A percentile compares a stretch with the other conserved stretches of the same genome.
phyloP scores from a whole-genome alignment of 495 filamentous ascomycete genomes.

The Elaphomyces granulatus region DNA sequence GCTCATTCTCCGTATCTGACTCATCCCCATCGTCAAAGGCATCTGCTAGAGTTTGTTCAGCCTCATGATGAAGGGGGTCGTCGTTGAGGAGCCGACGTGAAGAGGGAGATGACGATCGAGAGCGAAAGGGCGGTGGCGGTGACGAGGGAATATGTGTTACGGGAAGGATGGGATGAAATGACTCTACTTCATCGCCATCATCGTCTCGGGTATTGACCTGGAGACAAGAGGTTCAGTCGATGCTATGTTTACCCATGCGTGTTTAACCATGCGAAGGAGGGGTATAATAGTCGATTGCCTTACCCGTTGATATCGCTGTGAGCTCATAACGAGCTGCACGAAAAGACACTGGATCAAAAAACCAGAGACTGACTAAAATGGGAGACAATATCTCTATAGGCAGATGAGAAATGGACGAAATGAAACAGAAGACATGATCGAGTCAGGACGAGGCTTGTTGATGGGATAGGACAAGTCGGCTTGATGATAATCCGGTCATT shows the following conservation, averaged over 20 bases:
- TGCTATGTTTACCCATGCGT: too few relatives aligned
- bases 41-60: constrained; percentile 70
- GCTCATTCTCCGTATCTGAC: constrained; percentile 55
- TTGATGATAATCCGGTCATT: too few relatives aligned
- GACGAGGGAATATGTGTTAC: constrained; percentile 51
- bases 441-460: too few relatives aligned
- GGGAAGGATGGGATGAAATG: constrained; percentile 26
- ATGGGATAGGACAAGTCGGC: too few relatives aligned
- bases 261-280: too few relatives aligned
- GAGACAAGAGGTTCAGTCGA: background rate
- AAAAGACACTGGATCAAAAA: background rate
- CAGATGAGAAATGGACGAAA: background rate
- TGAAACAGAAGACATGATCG: background rate
- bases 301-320: constrained; percentile 81
- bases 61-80: constrained; percentile 39
- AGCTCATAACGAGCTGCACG: constrained; percentile 47
- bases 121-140: constrained; percentile 88
- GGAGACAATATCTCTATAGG: background rate
- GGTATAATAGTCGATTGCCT: constrained; percentile 13
- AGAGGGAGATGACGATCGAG: constrained; percentile 60
- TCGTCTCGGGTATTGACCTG: constrained; percentile 40
- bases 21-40: constrained; percentile 67
- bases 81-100: constrained; percentile 39
- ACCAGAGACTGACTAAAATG: background rate
- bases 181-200: constrained; percentile 33